Conservation (phyloP, 75 land plant genomes). For the Ceratopteris richardii region DNA sequence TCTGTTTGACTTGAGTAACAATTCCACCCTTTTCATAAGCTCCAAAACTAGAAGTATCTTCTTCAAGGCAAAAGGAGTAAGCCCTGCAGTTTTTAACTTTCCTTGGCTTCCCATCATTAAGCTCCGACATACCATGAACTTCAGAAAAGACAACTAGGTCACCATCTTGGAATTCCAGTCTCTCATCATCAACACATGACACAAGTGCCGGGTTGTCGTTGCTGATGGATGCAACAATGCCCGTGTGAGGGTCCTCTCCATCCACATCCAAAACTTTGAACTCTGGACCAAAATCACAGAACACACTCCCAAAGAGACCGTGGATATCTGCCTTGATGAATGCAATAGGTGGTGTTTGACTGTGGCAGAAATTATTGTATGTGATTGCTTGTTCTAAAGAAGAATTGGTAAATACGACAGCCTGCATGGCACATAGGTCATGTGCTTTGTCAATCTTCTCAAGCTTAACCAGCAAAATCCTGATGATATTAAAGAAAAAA, state of each 20-base stretch:
- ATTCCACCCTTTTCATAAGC: no score
- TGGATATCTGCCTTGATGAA: conserved; percentile 82
- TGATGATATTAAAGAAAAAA: neutral
- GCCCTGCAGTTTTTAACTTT: conserved; percentile 57
- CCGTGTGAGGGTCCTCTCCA: conserved; percentile 93
- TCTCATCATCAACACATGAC: conserved; percentile 90
- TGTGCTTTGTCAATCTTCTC: no score
- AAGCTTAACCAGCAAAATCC: no score
- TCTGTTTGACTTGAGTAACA: no score
- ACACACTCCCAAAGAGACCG: conserved; percentile 84
- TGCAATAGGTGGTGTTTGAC: no score
- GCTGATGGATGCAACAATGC: conserved; percentile 81
- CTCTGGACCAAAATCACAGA: no score
- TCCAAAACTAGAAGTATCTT: no score
- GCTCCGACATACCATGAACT: conserved; percentile 79
- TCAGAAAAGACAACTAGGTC: conserved; percentile 90
- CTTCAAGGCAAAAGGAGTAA: no score
- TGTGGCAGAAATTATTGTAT: conserved; percentile 64
- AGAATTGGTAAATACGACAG: conserved; percentile 70
- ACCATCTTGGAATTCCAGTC: no score
- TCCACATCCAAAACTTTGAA: conserved; percentile 87
- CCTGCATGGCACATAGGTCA: no score
- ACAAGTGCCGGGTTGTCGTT: conserved; percentile 83
- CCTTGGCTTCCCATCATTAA: conserved; percentile 94
- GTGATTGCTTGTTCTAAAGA: conserved; percentile 53